Evolutionary conservation across 1,139 yeast genomes (phyloP), one percentile per base, ranked within the genome.

Genomic region (Saccharomyces hybrid): DNA sequence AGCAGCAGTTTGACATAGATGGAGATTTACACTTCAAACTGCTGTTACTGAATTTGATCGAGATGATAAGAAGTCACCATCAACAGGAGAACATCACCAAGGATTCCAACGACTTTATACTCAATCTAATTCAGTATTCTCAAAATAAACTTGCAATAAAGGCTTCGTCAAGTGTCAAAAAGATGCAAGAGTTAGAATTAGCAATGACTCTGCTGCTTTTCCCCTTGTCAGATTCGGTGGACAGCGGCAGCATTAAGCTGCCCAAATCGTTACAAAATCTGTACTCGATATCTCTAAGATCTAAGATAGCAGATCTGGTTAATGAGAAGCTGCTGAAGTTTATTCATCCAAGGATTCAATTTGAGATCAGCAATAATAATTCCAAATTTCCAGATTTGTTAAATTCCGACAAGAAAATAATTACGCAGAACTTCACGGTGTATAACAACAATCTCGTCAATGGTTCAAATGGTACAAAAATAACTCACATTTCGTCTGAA

Each of bases 151-250:
- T 85, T 60, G 78, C 86, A 3, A 76, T 76, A 56, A 77, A 83
- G 68, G 84, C 87, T 25, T 68, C 80, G 48, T 74, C 71, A 69
- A 84, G 68, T 66, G 71, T 65, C 67, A 72, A 65, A 58, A 83
- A 71, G 64, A 72, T 84, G 69, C 79, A 80, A 57, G 88, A 85
- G 59, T 71, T 85, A 57, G 91, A 85, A 63, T 71, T 83, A 38
- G 81, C 88, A 8, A 84, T 85, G 88, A 83, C 89, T 53, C 72
- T 83, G 52, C 56, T 78, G 49, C 71, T 85, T 32, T 83, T 87
- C 61, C 82, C 82, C 60, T 56, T 59, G 54, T 54, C 58, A 20
- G 55, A 73, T 69, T 67, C 66, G 28, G 65, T 71, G 25, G 64
- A 72, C 3, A 72, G 70, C 38, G 52, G 56, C 5, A 50, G 56